Base-by-base conservation (phyloP, 202 grass and related monocot genomes). In the Elaeis oleifera region DNA sequence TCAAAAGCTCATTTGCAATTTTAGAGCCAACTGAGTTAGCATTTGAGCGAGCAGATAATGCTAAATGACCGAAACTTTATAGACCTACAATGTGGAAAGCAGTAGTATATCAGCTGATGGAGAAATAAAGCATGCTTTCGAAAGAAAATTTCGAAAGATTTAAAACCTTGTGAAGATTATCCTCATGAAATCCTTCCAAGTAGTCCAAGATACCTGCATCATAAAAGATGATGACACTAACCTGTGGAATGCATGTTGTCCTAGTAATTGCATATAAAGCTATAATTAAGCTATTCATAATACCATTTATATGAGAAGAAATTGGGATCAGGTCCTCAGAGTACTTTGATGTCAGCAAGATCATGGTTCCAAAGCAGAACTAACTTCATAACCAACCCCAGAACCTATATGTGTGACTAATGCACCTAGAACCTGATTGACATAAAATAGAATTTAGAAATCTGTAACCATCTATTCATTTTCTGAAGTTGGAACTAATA, bases 231-330 rank as follows among this genome's bases (percentile, higher is more conserved):
- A 65, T 58, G 27, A 24, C 17, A 63, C 36, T 57, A 63, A 71
- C 32, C 14, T 23, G 70, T 75, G 63, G 54, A 23, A 65, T 49
- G 58, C 25, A 56, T 55, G 63, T 20, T 61, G n/a, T 72, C 70
- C 17, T 36, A 78, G 16, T 68, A 76, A 60, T 65, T 58, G 59
- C 16, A 58, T 49, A 49, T 11, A 77, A 64, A 49, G 5, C 51
- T 22, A 31, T 14, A 76, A 50, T 36, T 54, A 54, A 58, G 54
- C 16, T 56, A 75, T 65, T 58, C 57, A 58, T 49, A 60, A 48
- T 96, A 90, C 90, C 86, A 73, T 64, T 90, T 85, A 96, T 80
- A 80, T 96, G 78, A 59, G 90, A 88, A 70, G 86, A 87, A 77
- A 96, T 56, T 60, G 83, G 77, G 56, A 90, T 73, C 53, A 96